Evolutionary conservation across 129 eudicot species (phyloP).

Genomic region (sunflower (Helianthus annuus)): DNA sequence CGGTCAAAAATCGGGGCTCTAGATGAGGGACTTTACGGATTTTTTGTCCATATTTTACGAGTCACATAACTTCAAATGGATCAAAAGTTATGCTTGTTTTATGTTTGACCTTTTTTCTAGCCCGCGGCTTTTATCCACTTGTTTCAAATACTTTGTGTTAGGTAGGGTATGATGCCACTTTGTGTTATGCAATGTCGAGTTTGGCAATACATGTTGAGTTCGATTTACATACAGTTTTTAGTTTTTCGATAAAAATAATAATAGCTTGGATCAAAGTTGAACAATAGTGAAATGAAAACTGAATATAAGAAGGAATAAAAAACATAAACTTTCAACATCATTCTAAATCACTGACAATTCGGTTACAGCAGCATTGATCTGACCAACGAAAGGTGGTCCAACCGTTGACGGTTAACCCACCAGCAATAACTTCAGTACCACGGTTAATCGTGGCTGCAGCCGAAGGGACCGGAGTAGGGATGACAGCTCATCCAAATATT

Average conservation of each 20-base stretch:
- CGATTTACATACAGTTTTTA: background rate
- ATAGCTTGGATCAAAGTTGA: background rate
- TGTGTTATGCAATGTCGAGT: background rate
- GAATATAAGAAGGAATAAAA: background rate
- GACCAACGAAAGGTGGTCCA: constrained; percentile 89
- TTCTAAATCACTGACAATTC: constrained; percentile 79
- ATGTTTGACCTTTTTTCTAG: background rate
- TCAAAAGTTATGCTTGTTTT: background rate
- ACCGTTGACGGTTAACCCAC: constrained; percentile 76
- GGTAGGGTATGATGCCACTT: background rate
- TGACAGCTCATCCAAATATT: constrained; percentile 64
- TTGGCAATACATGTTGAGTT: background rate
- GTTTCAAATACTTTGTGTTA: background rate
- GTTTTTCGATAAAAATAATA: background rate
- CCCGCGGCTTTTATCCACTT: background rate
- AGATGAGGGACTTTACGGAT: no score
- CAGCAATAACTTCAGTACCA: constrained; percentile 74
- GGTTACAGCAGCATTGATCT: constrained; percentile 67
- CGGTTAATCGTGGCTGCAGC: constrained; percentile 94
- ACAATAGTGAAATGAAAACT: background rate
- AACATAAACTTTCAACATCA: constrained; percentile 9
- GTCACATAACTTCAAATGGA: background rate
- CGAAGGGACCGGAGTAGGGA: constrained; percentile 81
- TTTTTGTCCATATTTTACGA: no score
- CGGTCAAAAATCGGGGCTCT: no score